A percentile compares a stretch with the other conserved stretches of the same genome.
phyloP scores from a whole-genome alignment of 768 basidiomycete genomes.

The Suillus ampliporus region DNA sequence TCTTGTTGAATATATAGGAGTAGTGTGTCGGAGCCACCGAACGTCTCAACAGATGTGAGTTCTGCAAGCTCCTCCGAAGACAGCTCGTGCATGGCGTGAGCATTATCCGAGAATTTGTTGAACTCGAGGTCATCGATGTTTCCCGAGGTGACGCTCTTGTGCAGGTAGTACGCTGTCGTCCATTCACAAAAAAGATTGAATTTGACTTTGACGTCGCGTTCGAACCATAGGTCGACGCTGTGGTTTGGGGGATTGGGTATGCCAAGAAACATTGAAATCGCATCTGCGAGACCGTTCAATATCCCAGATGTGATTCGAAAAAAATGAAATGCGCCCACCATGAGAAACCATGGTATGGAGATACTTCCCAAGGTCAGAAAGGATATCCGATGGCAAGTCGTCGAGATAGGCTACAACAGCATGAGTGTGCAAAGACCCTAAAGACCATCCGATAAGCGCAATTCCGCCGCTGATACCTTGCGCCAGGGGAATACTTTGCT shows the following conservation, averaged over 20 bases:
- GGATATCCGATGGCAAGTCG: slow-evolving; percentile 4
- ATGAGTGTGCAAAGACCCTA: slow-evolving; percentile 10
- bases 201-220: not conserved
- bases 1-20: not conserved
- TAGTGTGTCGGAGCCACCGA: slow-evolving; percentile 3
- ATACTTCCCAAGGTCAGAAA: slow-evolving; percentile 2
- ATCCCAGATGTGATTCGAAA: not conserved
- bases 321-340: not conserved
- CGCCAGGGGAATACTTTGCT: slow-evolving; percentile 1
- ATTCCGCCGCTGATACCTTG: slow-evolving; percentile 10
- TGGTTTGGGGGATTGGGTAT: not conserved
- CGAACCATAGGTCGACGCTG: not conserved
- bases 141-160: slow-evolving; percentile 5
- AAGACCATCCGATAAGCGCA: slow-evolving; percentile 14
- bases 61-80: slow-evolving; percentile 4
- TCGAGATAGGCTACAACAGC: slow-evolving; percentile 12
- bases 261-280: not conserved
- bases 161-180: slow-evolving; percentile 4
- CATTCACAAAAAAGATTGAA: slow-evolving; percentile 6
- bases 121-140: slow-evolving; percentile 12
- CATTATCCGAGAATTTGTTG: not conserved
- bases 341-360: slow-evolving; percentile 11
- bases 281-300: not conserved
- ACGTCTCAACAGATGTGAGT: slow-evolving; percentile 7
- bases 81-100: slow-evolving; percentile 2